Evolutionary conservation across 2,329 filamentous ascomycete genomes (phyloP), one percentile per base, ranked within the genome.

Genomic region (Cladosporium velox): DNA sequence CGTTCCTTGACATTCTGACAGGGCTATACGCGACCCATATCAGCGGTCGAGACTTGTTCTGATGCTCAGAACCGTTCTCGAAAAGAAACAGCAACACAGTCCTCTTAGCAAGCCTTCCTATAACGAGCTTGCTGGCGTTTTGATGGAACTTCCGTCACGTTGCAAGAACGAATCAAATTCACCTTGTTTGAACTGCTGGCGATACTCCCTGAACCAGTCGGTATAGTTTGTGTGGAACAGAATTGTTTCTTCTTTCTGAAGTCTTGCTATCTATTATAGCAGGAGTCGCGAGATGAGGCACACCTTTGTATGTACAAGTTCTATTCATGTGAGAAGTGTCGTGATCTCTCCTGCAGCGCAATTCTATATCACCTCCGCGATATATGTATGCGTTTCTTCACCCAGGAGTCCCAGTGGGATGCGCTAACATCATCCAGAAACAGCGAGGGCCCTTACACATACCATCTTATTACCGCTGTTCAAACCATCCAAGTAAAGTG

Each of bases 91-190:
- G 61, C 61, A 64, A 64, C 61, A 64, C 61, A 64, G 61, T 64
- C 61, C 61, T 64, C 61, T 64, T 64, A 64, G 61, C 61, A 64
- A 64, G 61, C 61, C 61, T 64, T 64, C 61, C 51, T 55, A 64
- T 57, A 55, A 64, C 61, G 61, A 64, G 61, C 61, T 64, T 64
- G 61, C 61, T 64, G 61, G 61, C 61, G 61, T 64, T 64, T 64
- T 64, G 61, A 64, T 64, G 51, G 61, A 21, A 30, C 18, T 57
- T 47, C 61, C 51, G 57, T 64, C 61, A 57, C 35, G 61, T 64
- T 64, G 61, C 61, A 57, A 64, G 61, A 64, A 41, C 24, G 30
- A 64, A 57, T n/a, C 18, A 21, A 24, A 47, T 59, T 47, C 57
- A 64, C 51, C 61, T 57, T 64, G 61, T 64, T 64, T 64, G 61